These are phyloP conservation scores for Fusarium sp. DNA, from an alignment of 2,329 filamentous ascomycete species.

Conservation along the genomic window DNA sequence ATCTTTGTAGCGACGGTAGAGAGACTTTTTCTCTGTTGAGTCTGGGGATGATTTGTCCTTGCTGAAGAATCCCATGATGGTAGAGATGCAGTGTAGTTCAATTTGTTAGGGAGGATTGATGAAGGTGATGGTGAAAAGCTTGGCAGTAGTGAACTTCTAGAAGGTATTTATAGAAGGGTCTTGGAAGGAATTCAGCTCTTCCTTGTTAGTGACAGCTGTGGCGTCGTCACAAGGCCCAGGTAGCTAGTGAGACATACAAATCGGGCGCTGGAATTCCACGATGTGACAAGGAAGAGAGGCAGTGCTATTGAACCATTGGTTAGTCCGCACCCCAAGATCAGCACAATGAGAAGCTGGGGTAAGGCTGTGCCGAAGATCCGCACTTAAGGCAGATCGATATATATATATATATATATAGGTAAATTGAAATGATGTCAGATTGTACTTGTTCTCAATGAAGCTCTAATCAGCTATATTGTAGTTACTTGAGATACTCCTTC, in stretches of 20 bases:
- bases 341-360: background rate
- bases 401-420: too few relatives aligned
- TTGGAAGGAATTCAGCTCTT: background rate
- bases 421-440: background rate
- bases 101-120: background rate
- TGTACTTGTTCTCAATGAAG: background rate
- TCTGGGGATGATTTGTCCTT: constrained; percentile 18
- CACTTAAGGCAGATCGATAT: background rate
- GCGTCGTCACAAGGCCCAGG: constrained; percentile 12
- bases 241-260: constrained; percentile 1
- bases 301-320: background rate
- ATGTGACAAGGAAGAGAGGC: background rate
- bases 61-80: background rate
- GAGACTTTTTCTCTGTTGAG: constrained; percentile 19
- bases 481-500: constrained; percentile 47
- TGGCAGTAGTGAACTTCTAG: background rate
- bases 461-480: too few relatives aligned
- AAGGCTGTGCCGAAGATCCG: background rate
- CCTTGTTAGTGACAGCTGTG: background rate
- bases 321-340: background rate
- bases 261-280: background rate
- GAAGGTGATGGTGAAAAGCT: background rate
- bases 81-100: background rate
- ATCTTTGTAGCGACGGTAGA: constrained; percentile 50
- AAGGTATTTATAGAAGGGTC: constrained; percentile 20